These are phyloP conservation scores for Phytophthora pini DNA, from an alignment of 352 stramenopile species.

Conservation along the genomic window DNA sequence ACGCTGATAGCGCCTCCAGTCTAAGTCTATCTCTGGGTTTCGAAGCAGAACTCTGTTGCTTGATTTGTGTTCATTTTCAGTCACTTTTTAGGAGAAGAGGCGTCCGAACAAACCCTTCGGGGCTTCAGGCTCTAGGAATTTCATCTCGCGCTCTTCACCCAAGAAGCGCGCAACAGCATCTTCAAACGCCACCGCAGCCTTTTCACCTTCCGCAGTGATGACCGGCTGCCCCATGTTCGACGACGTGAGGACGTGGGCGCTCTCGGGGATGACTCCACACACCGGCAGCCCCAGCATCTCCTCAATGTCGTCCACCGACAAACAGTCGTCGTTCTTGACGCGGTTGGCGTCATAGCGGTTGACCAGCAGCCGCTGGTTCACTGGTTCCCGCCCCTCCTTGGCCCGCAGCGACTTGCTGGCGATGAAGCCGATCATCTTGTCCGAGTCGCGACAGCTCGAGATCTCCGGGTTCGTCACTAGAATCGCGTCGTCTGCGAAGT, in stretches of 20 bases:
- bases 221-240: constrained; percentile 95
- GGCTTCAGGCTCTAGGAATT: constrained; percentile 86
- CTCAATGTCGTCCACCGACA: constrained; percentile 92
- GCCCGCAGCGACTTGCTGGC: constrained; percentile 88
- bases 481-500: constrained; percentile 93
- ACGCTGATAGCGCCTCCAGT: constrained; percentile 42
- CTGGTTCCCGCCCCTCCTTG: constrained; percentile 74
- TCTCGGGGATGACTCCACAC: constrained; percentile 92
- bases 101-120: constrained; percentile 83
- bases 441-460: constrained; percentile 91
- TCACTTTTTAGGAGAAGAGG: constrained; percentile 45
- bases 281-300: constrained; percentile 93
- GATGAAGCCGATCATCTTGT: constrained; percentile 97
- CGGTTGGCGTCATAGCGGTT: constrained; percentile 93
- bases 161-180: constrained; percentile 93
- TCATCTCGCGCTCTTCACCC: constrained; percentile 86
- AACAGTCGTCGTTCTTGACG: constrained; percentile 89
- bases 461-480: constrained; percentile 96
- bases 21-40: constrained; percentile 17
- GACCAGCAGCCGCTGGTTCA: constrained; percentile 89
- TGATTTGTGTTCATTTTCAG: constrained; percentile 11
- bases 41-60: constrained; percentile 26
- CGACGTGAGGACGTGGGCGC: constrained; percentile 89
- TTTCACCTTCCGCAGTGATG: constrained; percentile 78
- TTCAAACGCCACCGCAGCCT: constrained; percentile 83